Evolutionary conservation across 768 basidiomycete species (phyloP).

Genomic region (Paxillus ammoniavirescens): DNA sequence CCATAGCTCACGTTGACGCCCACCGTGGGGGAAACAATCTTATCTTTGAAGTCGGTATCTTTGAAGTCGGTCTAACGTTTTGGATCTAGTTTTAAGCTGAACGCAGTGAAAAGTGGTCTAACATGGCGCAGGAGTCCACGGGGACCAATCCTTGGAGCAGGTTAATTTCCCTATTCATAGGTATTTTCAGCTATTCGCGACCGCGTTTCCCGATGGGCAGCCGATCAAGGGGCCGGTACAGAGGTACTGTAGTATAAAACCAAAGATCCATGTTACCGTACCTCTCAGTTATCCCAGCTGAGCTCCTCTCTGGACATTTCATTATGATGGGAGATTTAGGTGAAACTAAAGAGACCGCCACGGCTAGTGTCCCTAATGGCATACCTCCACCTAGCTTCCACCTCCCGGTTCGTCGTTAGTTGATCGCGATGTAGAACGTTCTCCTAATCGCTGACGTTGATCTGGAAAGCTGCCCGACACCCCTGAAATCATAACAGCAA

Average conservation of each 20-base stretch:
- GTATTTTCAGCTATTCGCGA: no score
- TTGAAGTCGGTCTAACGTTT: no score
- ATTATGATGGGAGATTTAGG: slow-evolving; percentile 13
- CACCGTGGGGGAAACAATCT: no score
- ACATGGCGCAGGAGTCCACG: no score
- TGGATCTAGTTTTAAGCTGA: no score
- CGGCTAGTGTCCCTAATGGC: slow-evolving; percentile 39
- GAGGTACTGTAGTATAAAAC: background rate
- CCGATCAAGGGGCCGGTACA: no score
- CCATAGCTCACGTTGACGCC: no score
- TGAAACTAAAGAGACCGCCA: slow-evolving; percentile 8
- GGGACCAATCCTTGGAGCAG: no score
- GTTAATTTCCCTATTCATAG: no score
- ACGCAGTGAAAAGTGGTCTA: no score
- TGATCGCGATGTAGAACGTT: background rate
- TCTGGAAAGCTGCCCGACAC: slow-evolving; percentile 42
- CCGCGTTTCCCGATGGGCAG: no score
- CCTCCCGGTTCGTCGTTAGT: slow-evolving; percentile 36
- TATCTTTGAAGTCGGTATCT: no score
- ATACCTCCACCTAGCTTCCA: slow-evolving; percentile 36
- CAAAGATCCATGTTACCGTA: background rate
- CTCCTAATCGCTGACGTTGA: background rate
- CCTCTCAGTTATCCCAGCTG: background rate
- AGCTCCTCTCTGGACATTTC: background rate
- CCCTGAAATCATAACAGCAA: slow-evolving; percentile 50